These are phyloP conservation scores for Colletotrichum scovillei DNA, from an alignment of 2,329 filamentous ascomycete genomes.

Conservation along the genomic window DNA sequence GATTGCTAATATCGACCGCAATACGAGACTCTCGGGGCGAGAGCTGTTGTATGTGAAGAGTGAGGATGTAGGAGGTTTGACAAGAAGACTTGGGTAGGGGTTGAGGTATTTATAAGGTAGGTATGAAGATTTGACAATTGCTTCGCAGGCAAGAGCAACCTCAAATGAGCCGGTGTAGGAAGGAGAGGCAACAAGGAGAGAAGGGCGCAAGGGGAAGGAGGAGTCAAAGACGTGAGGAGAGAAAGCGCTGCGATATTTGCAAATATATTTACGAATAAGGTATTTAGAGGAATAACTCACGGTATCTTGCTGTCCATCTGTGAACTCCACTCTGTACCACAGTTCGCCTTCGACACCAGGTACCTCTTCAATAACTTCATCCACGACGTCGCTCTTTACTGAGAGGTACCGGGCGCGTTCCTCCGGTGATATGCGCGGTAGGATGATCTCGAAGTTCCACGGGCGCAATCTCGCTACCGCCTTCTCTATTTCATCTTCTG, in stretches of 20 bases:
- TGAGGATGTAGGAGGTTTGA: neutral
- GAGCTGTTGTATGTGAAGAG: neutral
- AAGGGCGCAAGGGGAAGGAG: neutral
- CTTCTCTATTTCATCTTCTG: neutral
- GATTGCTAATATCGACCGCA: neutral
- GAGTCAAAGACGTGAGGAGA: neutral
- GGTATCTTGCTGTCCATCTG: slow-evolving; percentile 56
- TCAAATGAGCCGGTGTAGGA: neutral
- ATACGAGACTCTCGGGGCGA: neutral
- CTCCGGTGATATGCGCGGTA: slow-evolving; percentile 43
- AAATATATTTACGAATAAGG: neutral
- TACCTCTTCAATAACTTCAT: slow-evolving; percentile 48
- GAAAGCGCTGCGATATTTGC: neutral
- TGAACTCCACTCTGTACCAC: slow-evolving; percentile 55
- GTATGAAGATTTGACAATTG: too few relatives aligned
- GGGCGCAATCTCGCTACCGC: neutral
- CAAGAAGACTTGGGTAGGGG: neutral
- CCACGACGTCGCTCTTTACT: slow-evolving; percentile 50
- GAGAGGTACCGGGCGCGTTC: slow-evolving; percentile 44
- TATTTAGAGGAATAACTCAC: slow-evolving; percentile 48
- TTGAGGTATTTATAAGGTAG: neutral
- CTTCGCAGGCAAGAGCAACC: neutral
- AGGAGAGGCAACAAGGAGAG: neutral
- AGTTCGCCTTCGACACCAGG: slow-evolving; percentile 40
- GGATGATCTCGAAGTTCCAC: slow-evolving; percentile 43